These are phyloP conservation scores for Leishmania braziliensis DNA, from an alignment of 208 protist species.

Conservation along the genomic window DNA sequence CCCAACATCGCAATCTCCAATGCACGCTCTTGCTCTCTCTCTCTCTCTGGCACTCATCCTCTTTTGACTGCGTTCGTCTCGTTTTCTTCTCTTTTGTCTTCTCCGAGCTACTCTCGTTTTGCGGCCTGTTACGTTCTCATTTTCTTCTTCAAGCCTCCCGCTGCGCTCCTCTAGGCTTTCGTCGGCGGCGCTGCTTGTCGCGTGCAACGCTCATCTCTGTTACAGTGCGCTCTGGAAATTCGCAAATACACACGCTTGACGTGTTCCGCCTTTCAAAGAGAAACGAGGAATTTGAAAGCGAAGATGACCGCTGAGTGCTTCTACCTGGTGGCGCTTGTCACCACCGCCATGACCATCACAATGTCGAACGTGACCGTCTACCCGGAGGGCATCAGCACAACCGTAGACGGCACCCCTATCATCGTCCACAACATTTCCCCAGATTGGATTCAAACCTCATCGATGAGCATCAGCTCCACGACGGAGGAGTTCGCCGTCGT, in stretches of 20 bases:
- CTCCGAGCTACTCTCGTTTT: not conserved
- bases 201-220: not conserved
- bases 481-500: not conserved
- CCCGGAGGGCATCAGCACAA: not conserved
- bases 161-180: not conserved
- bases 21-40: not conserved
- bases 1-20: not conserved
- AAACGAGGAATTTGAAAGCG: not conserved
- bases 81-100: not conserved
- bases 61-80: not conserved
- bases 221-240: not conserved
- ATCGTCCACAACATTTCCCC: conserved; percentile 4
- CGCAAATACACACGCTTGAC: not conserved
- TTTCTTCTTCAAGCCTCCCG: not conserved
- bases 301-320: conserved; percentile 20
- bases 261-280: not conserved
- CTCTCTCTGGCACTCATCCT: not conserved
- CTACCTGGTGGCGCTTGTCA: conserved; percentile 13
- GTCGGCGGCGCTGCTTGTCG: not conserved
- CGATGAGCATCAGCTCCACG: conserved; percentile 14
- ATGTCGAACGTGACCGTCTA: conserved; percentile 9
- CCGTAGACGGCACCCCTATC: not conserved
- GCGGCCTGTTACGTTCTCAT: not conserved
- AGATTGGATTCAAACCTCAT: not conserved
- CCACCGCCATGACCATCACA: conserved; percentile 14